phyloP scores from a whole-genome alignment of 2,329 filamentous ascomycete species.

The Aureobasidium melanogenum region DNA sequence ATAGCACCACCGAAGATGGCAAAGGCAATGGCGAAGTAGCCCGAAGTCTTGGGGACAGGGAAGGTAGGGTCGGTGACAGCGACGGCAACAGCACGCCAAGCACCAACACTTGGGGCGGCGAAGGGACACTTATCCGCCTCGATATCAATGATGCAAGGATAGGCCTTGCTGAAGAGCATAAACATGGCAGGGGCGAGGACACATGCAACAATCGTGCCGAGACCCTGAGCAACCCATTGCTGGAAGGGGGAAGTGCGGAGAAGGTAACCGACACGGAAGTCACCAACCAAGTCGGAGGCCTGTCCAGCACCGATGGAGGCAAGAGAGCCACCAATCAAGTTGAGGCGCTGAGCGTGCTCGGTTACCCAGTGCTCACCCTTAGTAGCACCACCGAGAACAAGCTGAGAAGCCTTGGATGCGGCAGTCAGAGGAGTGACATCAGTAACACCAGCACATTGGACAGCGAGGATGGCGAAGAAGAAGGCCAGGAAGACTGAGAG shows the following conservation, averaged over 20 bases:
- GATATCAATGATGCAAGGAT: slow-evolving; percentile 55
- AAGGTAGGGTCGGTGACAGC: slow-evolving; percentile 51
- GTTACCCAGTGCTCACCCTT: slow-evolving; percentile 43
- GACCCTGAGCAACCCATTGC: slow-evolving; percentile 57
- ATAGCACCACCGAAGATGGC: slow-evolving; percentile 43
- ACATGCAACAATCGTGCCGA: slow-evolving; percentile 55
- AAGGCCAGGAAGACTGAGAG: slow-evolving; percentile 49
- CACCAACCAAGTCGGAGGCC: slow-evolving; percentile 45
- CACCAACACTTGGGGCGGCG: slow-evolving; percentile 52
- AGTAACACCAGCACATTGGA: slow-evolving; percentile 46
- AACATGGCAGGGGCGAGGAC: slow-evolving; percentile 61
- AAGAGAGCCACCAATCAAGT: slow-evolving; percentile 53
- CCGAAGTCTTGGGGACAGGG: slow-evolving; percentile 46
- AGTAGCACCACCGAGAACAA: slow-evolving; percentile 58
- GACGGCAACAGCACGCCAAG: slow-evolving; percentile 57
- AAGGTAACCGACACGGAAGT: slow-evolving; percentile 61
- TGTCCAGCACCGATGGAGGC: slow-evolving; percentile 33
- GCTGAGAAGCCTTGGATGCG: slow-evolving; percentile 59
- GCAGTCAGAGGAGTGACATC: slow-evolving; percentile 58
- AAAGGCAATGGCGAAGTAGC: slow-evolving; percentile 51
- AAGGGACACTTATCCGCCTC: slow-evolving; percentile 47
- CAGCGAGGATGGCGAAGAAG: slow-evolving; percentile 53
- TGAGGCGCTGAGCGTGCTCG: slow-evolving; percentile 51
- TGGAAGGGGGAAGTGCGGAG: slow-evolving; percentile 55
- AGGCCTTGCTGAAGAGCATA: slow-evolving; percentile 58